Base-by-base conservation (phyloP, 164 flowering plant genomes). In the Platanus orientalis region DNA sequence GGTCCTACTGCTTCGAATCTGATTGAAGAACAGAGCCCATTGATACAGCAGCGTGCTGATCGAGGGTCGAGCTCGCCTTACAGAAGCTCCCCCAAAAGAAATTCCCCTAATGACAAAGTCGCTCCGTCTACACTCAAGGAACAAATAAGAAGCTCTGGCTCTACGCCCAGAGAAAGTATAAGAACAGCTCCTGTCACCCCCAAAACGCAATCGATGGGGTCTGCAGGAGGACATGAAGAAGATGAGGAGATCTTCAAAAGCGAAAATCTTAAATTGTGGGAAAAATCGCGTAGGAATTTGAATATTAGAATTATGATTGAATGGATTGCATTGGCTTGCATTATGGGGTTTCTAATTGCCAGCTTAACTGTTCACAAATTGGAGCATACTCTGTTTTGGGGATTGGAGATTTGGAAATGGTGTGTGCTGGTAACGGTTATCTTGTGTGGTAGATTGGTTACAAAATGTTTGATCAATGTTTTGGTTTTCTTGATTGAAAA, bases 361-460 rank as follows among this genome's bases (percentile, higher is more conserved):
- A 81, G 92, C 73, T 63, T 79, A 42, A 77, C 81, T 12, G 60
- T 79, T 44, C 50, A 72, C 25, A 78, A 48, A 48, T 56, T 86
- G 70, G 26, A 66, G 26, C 12, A 76, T 26, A 3, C 7, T 0
- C 23, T 7, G 42, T 42, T 84, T 49, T 88, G 90, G 95, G 77
- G 91, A 11, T 69, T 90, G 71, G 69, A 64, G 24, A 21, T 88
- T 6, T 92, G 96, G 98, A 92, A 79, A 73, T 90, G 93, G 96
- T 75, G 78, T 69, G 78, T 89, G 40, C 63, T 89, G 52, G 78
- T 81, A 0, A 58, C 82, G 69, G 95, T 90, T 0, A 77, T 86
- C 5, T 73, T 88, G 50, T 82, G 86, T 25, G 98, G 96, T 16
- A 63, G 84, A 36, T 57, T 92, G 72, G 57, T 90, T 30, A 61